phyloP scores from a whole-genome alignment of 1,284 basidiomycete species.

The Veloporphyrellus conicus region DNA sequence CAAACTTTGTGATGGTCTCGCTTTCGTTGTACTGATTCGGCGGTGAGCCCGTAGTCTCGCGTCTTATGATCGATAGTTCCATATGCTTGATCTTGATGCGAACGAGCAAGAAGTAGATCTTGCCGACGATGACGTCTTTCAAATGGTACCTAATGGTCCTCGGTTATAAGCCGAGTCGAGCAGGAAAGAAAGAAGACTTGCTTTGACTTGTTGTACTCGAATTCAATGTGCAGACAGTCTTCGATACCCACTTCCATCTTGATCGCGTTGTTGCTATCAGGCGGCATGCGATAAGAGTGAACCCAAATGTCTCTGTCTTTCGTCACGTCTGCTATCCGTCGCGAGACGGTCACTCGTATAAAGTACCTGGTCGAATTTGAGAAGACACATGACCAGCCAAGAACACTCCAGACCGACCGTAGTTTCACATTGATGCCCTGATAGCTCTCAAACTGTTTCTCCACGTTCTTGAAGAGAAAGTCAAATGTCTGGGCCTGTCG shows the following conservation, averaged over 20 bases:
- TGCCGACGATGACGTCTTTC: constrained; percentile 98
- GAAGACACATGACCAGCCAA: not conserved
- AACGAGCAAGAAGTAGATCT: constrained; percentile 98
- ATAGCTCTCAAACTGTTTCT: constrained; percentile 98
- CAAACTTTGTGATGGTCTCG: constrained; percentile 99
- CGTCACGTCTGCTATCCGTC: constrained; percentile 86
- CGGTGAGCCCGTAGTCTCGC: constrained; percentile 92
- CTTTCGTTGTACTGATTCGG: constrained; percentile 99
- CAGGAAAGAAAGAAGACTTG: constrained; percentile 37
- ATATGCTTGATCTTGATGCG: constrained; percentile 99
- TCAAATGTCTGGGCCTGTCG: constrained; percentile 92
- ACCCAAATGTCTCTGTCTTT: constrained; percentile 98
- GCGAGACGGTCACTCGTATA: constrained; percentile 85
- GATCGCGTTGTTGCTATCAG: constrained; percentile 95
- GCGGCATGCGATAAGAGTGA: constrained; percentile 97
- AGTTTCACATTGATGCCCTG: constrained; percentile 98
- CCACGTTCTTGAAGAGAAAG: constrained; percentile 97
- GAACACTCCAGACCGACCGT: constrained; percentile 49
- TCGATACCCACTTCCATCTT: constrained; percentile 99
- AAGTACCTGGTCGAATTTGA: constrained; percentile 65
- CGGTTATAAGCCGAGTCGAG: constrained; percentile 1
- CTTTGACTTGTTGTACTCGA: constrained; percentile 99
- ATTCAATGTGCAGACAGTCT: constrained; percentile 98
- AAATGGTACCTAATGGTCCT: constrained; percentile 76
- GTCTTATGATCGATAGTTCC: constrained; percentile 96